Evolutionary conservation across 495 filamentous ascomycete genomes (phyloP), one percentile per base, ranked within the genome.

Genomic region (Aspergillus olivimuriae): DNA sequence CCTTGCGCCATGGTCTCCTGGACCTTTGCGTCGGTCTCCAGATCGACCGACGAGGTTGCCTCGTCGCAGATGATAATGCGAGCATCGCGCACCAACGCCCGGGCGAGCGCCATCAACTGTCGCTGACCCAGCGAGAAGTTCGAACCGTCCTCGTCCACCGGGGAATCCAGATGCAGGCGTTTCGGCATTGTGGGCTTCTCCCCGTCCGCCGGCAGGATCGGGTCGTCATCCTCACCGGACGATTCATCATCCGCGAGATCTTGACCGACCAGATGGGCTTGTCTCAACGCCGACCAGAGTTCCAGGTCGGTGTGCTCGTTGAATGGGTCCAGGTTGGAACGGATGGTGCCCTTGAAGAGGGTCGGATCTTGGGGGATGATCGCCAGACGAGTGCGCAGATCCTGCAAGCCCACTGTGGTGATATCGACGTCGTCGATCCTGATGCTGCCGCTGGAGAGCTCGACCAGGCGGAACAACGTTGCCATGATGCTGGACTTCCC

Each of bases 291-390:
- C 3, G 76, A 78, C 90, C 89, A 95, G 7, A 97, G 78, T 55
- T 89, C 83, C 14, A 91, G 74, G 53, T 96, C 92, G 2, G 78
- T 76, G 59, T 95, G 86, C 60, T 95, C 83, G 54, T 79, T 74
- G 68, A 96, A 96, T 0, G 91, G 91, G 55, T 96, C 91, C 4
- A 98, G 76, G 56, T 98, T 98, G 43, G 78, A 82, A 10, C 92
- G 80, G 6, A 98, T 81, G 0, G 91, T 95, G 32, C 91, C 91
- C 21, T 81, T 78, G 78, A 98, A 98, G 1, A 98, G 78, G 0
- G 92, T 95, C 1, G 91, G 91, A 56, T 96, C 91, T 61, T 98
- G 91, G 1, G 91, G 91, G 57, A 98, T 96, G 66, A 96, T 96
- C 19, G 91, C 85, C 0, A 98, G 75, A 4, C 89, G 80, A 3